Evolutionary conservation across 2,329 filamentous ascomycete species (phyloP).

Genomic region (Amauroascus niger): DNA sequence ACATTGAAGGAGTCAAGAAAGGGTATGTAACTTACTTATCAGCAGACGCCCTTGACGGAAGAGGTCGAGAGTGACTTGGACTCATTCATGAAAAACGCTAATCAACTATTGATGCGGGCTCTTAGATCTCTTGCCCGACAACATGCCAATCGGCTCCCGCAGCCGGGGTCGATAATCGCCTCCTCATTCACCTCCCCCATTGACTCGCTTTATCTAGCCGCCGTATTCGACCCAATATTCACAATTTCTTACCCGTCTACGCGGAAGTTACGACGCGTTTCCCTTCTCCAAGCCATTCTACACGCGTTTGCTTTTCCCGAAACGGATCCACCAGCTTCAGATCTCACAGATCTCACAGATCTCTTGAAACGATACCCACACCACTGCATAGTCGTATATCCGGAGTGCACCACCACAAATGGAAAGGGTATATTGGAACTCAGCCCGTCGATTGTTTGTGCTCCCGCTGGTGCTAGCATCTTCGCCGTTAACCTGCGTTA

Average conservation of each 20-base stretch:
- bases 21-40: conserved; percentile 44
- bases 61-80: background rate
- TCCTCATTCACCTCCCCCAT: conserved; percentile 87
- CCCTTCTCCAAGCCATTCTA: conserved; percentile 63
- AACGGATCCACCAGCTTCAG: conserved; percentile 38
- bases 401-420: conserved; percentile 90
- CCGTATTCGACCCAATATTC: conserved; percentile 93
- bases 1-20: conserved; percentile 91
- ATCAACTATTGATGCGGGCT: conserved; percentile 2
- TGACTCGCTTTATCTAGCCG: conserved; percentile 86
- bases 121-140: conserved; percentile 59
- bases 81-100: no score
- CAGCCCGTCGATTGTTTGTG: conserved; percentile 63
- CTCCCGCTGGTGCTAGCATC: conserved; percentile 59
- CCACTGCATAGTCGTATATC: conserved; percentile 75
- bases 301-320: conserved; percentile 58
- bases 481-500: conserved; percentile 89
- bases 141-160: conserved; percentile 63
- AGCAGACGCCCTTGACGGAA: no score
- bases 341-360: conserved; percentile 51
- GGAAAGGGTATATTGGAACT: conserved; percentile 80
- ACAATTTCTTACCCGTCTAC: conserved; percentile 71
- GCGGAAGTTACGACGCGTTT: conserved; percentile 63
- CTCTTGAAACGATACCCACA: conserved; percentile 60
- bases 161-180: conserved; percentile 71